These are phyloP conservation scores for Macrolepiota dolichaula DNA, from an alignment of 768 basidiomycete species.

Conservation along the genomic window DNA sequence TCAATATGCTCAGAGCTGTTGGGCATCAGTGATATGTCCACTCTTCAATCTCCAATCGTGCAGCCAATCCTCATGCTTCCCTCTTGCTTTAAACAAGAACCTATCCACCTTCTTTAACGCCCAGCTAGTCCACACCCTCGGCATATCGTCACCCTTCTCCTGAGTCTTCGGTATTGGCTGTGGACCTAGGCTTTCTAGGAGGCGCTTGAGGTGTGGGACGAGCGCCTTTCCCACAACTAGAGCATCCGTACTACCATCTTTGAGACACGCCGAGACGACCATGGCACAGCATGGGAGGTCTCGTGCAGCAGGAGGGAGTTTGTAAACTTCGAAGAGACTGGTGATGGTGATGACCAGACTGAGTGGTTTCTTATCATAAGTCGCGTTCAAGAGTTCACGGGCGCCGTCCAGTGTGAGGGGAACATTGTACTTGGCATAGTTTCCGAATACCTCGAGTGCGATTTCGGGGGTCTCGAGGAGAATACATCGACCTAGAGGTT, in stretches of 20 bases:
- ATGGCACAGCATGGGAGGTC: conserved; percentile 58
- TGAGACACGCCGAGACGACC: conserved; percentile 53
- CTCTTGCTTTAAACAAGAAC: conserved; percentile 13
- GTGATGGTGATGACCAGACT: conserved; percentile 45
- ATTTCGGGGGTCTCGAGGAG: conserved; percentile 52
- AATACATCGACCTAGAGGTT: conserved; percentile 58
- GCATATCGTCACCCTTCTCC: conserved; percentile 16
- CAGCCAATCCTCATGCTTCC: not conserved
- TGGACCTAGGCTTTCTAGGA: conserved; percentile 18
- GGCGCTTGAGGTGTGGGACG: conserved; percentile 30
- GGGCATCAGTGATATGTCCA: not conserved
- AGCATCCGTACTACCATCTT: conserved; percentile 37
- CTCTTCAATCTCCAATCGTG: conserved; percentile 6
- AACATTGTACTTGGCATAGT: conserved; percentile 61
- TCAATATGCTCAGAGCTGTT: not conserved
- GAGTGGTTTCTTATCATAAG: conserved; percentile 45
- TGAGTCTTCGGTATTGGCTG: conserved; percentile 3
- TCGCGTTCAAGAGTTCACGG: conserved; percentile 54
- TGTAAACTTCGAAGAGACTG: conserved; percentile 52
- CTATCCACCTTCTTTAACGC: conserved; percentile 27
- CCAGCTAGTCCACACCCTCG: conserved; percentile 25
- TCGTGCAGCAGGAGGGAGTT: conserved; percentile 47
- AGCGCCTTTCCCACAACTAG: conserved; percentile 37
- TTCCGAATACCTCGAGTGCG: conserved; percentile 57
- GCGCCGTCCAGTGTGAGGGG: conserved; percentile 48